Evolutionary conservation across 2,329 filamentous ascomycete genomes (phyloP), one percentile per base, ranked within the genome.

Genomic region (Pyrenochaeta sp.): DNA sequence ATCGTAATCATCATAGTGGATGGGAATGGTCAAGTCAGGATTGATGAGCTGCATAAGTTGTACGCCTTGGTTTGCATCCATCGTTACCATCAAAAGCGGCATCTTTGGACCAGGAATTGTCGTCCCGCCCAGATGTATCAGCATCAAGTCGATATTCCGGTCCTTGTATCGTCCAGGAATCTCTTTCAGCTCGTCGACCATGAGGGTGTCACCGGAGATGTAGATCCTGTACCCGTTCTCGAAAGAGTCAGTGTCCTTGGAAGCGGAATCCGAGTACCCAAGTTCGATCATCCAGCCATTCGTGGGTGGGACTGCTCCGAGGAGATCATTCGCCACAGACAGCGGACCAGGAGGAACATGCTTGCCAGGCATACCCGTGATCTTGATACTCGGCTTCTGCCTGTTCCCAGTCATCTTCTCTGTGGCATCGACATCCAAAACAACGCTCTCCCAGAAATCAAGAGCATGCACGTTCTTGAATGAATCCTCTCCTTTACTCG

Each of bases 211-310:
- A 22, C 88, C 88, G 0, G 86, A 86, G 58, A 90, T 89, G 74
- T 90, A 90, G 66, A 90, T 88, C 15, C 77, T 75, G 66, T 87
- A 87, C 1, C 85, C 84, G 24, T 74, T 79, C 10, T 80, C 69
- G 57, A 85, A 81, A 0, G 62, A 54, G 3, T 60, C 59, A 1
- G 60, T 52, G 24, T 68, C 22, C 15, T 56, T 28, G 36, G 58
- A 34, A n/a, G 40, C 50, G 9, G 58, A 36, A 42, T 68, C 54
- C 28, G 61, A 72, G 63, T 84, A 81, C 1, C 87, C 87, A 9
- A 90, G 75, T 71, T 90, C 87, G 3, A 90, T 59, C 77, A 90
- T 84, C 86, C 87, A 90, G 32, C 88, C 87, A 67, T 89, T 90
- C 1, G 85, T 88, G 2, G 87, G 88, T 4, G 88, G 88, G 3